These are phyloP conservation scores for Aspergillus pseudonomiae DNA, from an alignment of 2,329 filamentous ascomycete genomes.

Conservation along the genomic window DNA sequence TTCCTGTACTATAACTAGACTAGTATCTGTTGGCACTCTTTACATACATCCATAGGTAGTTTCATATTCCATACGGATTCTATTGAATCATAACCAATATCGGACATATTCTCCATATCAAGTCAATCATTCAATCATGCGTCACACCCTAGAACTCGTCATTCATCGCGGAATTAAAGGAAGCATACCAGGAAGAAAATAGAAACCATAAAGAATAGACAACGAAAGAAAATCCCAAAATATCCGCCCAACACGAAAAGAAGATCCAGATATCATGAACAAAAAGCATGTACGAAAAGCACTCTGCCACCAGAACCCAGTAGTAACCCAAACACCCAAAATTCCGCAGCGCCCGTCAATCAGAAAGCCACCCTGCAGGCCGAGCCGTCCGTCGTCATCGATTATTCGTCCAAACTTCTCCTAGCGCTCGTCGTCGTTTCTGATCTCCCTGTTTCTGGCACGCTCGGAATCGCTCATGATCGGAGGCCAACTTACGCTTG, in stretches of 20 bases:
- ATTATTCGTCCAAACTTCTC: constrained; percentile 32
- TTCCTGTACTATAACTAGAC: too few species aligned
- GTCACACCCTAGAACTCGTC: constrained; percentile 16
- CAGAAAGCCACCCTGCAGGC: constrained; percentile 9
- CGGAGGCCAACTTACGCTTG: constrained; percentile 82
- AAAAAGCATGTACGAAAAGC: neutral
- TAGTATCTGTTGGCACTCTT: too few species aligned
- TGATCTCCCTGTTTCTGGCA: constrained; percentile 25
- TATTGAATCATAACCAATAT: neutral
- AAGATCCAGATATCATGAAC: constrained; percentile 2
- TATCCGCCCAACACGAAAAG: constrained; percentile 10
- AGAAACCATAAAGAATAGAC: constrained; percentile 3
- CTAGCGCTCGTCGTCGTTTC: constrained; percentile 36
- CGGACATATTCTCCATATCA: neutral
- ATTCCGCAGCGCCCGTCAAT: constrained; percentile 1
- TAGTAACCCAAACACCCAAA: constrained; percentile 1
- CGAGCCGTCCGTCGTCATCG: constrained; percentile 16
- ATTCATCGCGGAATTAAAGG: constrained; percentile 13
- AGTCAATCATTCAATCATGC: constrained; percentile 8
- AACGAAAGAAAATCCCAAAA: neutral
- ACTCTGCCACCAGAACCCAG: neutral
- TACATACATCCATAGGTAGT: neutral
- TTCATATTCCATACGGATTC: neutral
- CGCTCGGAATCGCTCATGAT: constrained; percentile 52
- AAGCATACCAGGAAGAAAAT: constrained; percentile 2